A percentile compares a stretch with the other conserved stretches of the same genome.
Evolutionary conservation across 495 filamentous ascomycete genomes (phyloP).

Genomic region (Jackrogersella multiformis): DNA sequence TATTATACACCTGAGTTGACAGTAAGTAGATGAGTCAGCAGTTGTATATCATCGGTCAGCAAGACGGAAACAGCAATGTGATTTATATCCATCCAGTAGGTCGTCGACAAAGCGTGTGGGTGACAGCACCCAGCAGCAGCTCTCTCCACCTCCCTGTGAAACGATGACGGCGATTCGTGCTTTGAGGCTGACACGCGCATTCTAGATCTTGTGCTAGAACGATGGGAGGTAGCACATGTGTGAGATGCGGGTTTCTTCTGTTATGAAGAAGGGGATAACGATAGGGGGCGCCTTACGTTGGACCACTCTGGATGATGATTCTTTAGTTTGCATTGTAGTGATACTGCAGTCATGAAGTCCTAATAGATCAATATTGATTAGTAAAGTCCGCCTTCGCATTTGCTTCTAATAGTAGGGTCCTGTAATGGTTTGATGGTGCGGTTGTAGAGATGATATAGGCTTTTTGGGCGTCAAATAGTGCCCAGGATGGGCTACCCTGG

Average conservation of each 20-base stretch:
- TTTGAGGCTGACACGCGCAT: constrained; percentile 8
- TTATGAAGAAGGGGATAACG: constrained; percentile 15
- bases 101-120: background rate
- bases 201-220: background rate
- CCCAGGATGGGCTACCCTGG: background rate
- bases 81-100: constrained; percentile 12
- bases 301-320: constrained; percentile 73
- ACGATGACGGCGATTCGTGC: constrained; percentile 1
- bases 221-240: constrained; percentile 16
- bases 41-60: constrained; percentile 17
- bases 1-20: constrained; percentile 64
- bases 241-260: constrained; percentile 14
- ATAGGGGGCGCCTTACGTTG: constrained; percentile 56
- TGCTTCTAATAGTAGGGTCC: background rate
- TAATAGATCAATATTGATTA: constrained; percentile 42
- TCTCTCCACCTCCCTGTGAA: constrained; percentile 7
- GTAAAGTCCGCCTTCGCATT: constrained; percentile 11
- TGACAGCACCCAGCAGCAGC: background rate
- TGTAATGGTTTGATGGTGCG: constrained; percentile 4
- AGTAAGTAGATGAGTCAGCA: constrained; percentile 28
- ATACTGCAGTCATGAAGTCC: constrained; percentile 70
- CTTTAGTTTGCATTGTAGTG: constrained; percentile 62
- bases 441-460: constrained; percentile 7
- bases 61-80: constrained; percentile 2
- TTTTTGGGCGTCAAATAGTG: constrained; percentile 1